Base-by-base conservation (phyloP, 768 basidiomycete species). In the Auriscalpium microsporum region DNA sequence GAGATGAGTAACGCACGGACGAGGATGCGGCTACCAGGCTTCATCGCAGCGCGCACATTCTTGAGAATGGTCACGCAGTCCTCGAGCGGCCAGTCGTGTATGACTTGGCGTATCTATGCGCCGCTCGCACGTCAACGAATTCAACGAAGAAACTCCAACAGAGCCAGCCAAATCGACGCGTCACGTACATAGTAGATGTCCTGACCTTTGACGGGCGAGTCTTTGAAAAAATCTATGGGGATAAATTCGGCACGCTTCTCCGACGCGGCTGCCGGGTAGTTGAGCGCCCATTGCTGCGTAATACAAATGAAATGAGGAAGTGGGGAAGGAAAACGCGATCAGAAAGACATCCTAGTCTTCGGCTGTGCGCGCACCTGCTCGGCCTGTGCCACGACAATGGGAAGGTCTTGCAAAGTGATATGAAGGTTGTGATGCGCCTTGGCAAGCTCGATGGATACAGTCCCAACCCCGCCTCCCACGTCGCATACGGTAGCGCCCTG, bases 11-110 rank as follows among this genome's bases (percentile, higher is more conserved):
- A 63, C 72, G 56, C 58, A 75, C 73, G 72, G 44, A 75, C 68
- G 19, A 75, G 68, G 34, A 75, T 44, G 2, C 69, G 67, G 46
- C 71, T 73, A 8, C 56, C 11, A 1, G 69, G 64, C 7, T 60
- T 63, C 70, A 76, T 74, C 1, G 68, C 71, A 19, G 67, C 65
- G n/a, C 66, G 65, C 2, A 77, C 62, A 50, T 69, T 67, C 2
- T 55, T 60, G 2, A 78, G 64, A 46, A 78, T 76, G 28, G 62
- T 62, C 23, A 72, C 38, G 55, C 67, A 67, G 37, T 71, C 67
- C 2, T 62, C 63, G 50, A 73, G 65, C 0, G 71, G 68, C 77
- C 77, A 78, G 52, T 76, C 69, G 52, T 76, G 76, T 10, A 75
- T 52, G 52, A 75, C 65, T 17, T 71, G 65, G 14, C 71, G 67